Base-by-base conservation (phyloP, 139 green algal genomes). In the Picochlorum sp. region DNA sequence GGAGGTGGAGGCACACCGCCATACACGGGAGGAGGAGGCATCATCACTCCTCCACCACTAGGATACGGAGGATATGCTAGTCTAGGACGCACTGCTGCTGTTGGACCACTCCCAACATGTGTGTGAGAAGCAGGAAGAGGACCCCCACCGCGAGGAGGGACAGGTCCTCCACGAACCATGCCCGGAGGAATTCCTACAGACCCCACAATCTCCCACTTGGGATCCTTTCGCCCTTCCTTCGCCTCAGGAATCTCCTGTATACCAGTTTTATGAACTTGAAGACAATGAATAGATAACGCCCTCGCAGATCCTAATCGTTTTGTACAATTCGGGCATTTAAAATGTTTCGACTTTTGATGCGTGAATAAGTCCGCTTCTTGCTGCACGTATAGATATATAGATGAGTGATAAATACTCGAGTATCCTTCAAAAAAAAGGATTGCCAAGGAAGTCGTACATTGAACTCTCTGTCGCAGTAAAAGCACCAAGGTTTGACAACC, bases 271-370 rank as follows among this genome's bases (percentile, higher is more conserved):
- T 92, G 87, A 37, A 95, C 87, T 52, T 92, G 81, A 31, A 90
- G 77, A 24, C 80, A 82, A 68, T 97, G 91, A 18, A 96, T 86
- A 1, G 71, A 65, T 23, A 97, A 81, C 4, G 89, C 89, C 47
- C 85, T 74, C 37, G 82, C 77, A 1, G 82, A 91, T 58, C 73
- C 84, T 18, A 95, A 75, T 67, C 90, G 89, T 66, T 86, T 88
- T 65, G 85, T 72, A 72, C 88, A 95, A 13, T 61, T 72, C 49
- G 62, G 63, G 69, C 84, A 90, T 63, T 88, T 86, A 66, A 89
- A 97, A 76, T 97, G 91, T 63, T 91, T 83, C 5, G 77, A 75
- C 66, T 91, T 93, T 57, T 97, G 90, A 60, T 97, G 90, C 52
- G 84, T 78, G 23, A 97, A 84, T 8, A 97, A 76, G 0, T 85